Conservation (phyloP, 768 basidiomycete species). For the Russula foetens region DNA sequence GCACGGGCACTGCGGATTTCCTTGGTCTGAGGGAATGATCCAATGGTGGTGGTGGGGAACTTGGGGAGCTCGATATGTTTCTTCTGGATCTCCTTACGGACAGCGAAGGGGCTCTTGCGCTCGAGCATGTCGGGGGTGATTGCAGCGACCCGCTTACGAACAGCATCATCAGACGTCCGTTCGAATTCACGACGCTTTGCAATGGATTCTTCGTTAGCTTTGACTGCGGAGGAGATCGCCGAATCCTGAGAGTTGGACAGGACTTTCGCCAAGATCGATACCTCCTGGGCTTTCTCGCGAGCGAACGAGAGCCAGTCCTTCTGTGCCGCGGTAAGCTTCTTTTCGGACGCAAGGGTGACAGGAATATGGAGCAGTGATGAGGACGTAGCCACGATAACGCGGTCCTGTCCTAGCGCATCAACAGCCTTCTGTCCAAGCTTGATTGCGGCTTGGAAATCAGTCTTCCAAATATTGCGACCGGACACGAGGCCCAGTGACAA, state of each 20-base stretch:
- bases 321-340: conserved; percentile 78
- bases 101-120: conserved; percentile 83
- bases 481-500: conserved; percentile 95
- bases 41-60: conserved; percentile 98
- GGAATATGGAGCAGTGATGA: conserved; percentile 98
- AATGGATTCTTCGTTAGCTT: conserved; percentile 86
- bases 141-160: conserved; percentile 90
- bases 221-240: conserved; percentile 60
- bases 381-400: conserved; percentile 90
- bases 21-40: conserved; percentile 99
- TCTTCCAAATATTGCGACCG: conserved; percentile 99
- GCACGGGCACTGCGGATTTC: conserved; percentile 97
- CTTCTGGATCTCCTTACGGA: conserved; percentile 82
- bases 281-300: conserved; percentile 89
- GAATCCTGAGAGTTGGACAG: conserved; percentile 81
- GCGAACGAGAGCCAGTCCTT: conserved; percentile 99
- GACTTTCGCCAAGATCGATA: conserved; percentile 76
- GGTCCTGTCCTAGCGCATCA: conserved; percentile 71
- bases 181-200: conserved; percentile 93
- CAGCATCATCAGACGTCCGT: conserved; percentile 83
- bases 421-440: conserved; percentile 80
- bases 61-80: conserved; percentile 85
- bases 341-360: conserved; percentile 90
- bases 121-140: conserved; percentile 82
- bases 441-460: conserved; percentile 78